phyloP scores from a whole-genome alignment of 768 basidiomycete genomes.

The Rhizopogon vesiculosus region DNA sequence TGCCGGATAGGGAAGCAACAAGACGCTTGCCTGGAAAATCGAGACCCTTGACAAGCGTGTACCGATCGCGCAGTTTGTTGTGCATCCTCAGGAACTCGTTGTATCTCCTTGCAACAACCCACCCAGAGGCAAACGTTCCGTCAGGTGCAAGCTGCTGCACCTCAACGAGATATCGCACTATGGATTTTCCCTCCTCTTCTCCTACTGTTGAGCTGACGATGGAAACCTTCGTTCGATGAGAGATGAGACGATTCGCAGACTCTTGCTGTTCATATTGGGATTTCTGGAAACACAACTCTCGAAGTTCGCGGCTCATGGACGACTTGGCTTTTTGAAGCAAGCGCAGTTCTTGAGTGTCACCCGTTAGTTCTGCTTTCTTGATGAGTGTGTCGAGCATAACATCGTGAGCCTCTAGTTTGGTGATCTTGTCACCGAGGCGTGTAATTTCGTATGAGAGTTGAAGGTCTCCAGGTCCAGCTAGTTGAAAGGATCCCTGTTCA shows the following conservation, averaged over 20 bases:
- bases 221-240: conserved; percentile 77
- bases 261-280: conserved; percentile 94
- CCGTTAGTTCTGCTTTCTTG: conserved; percentile 92
- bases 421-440: conserved; percentile 71
- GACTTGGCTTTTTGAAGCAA: conserved; percentile 80
- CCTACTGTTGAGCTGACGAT: conserved; percentile 81
- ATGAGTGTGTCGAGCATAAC: conserved; percentile 82
- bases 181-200: conserved; percentile 83
- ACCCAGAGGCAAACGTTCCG: conserved; percentile 76
- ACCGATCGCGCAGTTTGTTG: conserved; percentile 76
- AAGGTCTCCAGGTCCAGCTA: conserved; percentile 86
- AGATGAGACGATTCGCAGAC: conserved; percentile 79
- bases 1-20: conserved; percentile 81
- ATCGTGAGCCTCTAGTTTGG: conserved; percentile 75
- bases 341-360: conserved; percentile 80
- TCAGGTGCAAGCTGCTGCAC: conserved; percentile 84
- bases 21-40: conserved; percentile 95
- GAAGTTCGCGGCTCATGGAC: conserved; percentile 75
- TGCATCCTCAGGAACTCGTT: conserved; percentile 94
- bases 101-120: conserved; percentile 92
- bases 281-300: conserved; percentile 86
- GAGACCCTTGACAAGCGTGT: conserved; percentile 57
- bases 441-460: conserved; percentile 84
- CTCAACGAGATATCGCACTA: conserved; percentile 89
- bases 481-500: conserved; percentile 53